phyloP scores from a whole-genome alignment of 352 stramenopile genomes.

The Pythium utonaiense region DNA sequence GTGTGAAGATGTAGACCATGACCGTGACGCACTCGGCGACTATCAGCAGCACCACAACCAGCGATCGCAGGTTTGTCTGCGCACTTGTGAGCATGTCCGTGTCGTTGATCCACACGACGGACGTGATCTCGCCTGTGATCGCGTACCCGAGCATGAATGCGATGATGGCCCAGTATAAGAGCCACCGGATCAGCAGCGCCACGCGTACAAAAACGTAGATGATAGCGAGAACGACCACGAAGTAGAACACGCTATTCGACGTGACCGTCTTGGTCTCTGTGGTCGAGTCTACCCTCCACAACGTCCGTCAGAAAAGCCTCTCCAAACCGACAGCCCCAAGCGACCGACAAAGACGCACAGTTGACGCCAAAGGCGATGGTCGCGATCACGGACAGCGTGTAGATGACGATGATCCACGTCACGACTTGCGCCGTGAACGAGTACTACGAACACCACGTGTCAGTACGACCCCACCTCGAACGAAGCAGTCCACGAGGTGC shows the following conservation, averaged over 20 bases:
- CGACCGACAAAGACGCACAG: conserved; percentile 13
- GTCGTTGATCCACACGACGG: conserved; percentile 28
- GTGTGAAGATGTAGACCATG: conserved; percentile 35
- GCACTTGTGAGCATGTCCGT: conserved; percentile 27
- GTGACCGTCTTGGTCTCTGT: conserved; percentile 19
- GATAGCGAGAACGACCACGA: conserved; percentile 37
- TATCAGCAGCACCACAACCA: conserved; percentile 31
- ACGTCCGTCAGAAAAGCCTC: neutral
- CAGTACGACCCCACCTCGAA: too few relatives aligned
- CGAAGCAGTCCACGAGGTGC: too few relatives aligned
- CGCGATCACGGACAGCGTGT: conserved; percentile 32
- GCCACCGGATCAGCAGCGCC: conserved; percentile 73
- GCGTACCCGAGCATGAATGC: conserved; percentile 54
- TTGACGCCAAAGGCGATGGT: conserved; percentile 31
- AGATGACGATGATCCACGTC: conserved; percentile 37
- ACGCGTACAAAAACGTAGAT: conserved; percentile 71
- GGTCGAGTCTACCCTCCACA: neutral
- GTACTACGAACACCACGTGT: too few relatives aligned
- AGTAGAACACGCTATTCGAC: conserved; percentile 50
- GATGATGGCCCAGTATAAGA: conserved; percentile 82
- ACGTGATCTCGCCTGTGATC: conserved; percentile 41
- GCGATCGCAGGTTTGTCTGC: conserved; percentile 21
- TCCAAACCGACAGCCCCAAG: neutral
- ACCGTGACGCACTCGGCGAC: conserved; percentile 44
- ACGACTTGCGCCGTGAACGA: conserved; percentile 33